These are phyloP conservation scores for Rutstroemia sp. DNA, from an alignment of 2,329 filamentous ascomycete species.

Conservation along the genomic window DNA sequence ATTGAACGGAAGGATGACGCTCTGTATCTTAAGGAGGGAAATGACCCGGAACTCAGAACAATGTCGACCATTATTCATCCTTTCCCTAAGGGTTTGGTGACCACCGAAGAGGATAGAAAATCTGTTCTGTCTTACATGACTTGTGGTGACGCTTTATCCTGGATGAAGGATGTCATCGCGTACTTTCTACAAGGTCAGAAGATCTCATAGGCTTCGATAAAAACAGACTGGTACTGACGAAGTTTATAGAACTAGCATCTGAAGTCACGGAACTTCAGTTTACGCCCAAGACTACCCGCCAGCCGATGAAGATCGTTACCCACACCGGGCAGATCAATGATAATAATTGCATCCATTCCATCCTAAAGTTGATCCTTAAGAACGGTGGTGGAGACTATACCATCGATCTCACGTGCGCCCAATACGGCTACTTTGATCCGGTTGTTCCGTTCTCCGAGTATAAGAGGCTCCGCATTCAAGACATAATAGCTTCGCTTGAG, in stretches of 20 bases:
- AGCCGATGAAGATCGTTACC: background rate
- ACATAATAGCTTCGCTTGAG: too few species aligned
- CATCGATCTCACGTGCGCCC: slow-evolving; percentile 12
- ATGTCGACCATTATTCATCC: background rate
- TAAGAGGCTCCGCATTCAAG: background rate
- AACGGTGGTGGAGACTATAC: slow-evolving; percentile 3
- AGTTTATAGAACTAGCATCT: background rate
- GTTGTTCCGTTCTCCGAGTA: slow-evolving; percentile 5
- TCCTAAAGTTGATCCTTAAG: slow-evolving; percentile 3
- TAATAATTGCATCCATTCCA: background rate
- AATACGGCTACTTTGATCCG: slow-evolving; percentile 11
- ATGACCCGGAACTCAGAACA: background rate
- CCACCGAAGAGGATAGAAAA: background rate
- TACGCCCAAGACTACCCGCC: background rate
- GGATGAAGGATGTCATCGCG: background rate
- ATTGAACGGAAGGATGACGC: slow-evolving; percentile 3
- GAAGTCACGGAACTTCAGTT: slow-evolving; percentile 1
- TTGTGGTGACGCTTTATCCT: background rate
- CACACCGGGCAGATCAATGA: background rate
- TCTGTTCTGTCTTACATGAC: background rate
- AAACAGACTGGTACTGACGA: background rate
- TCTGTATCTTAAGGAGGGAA: background rate
- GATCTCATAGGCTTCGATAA: background rate
- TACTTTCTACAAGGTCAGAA: background rate
- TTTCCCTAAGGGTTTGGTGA: background rate